Evolutionary conservation across 169 alveolate genomes (phyloP), one percentile per base, ranked within the genome.

Genomic region (Cryptosporidium parvum): DNA sequence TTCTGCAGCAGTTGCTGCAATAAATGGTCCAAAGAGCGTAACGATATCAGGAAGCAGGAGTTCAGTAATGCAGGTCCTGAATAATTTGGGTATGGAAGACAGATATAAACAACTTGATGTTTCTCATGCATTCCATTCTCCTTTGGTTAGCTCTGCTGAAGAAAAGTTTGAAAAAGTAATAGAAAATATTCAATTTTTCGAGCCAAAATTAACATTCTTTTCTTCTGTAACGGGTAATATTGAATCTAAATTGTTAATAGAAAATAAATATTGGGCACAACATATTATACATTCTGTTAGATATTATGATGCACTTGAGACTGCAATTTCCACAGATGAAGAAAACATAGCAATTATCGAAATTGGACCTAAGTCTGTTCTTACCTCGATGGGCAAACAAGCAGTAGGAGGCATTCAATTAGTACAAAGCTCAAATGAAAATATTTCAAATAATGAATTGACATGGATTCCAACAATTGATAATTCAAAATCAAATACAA

Each of bases 1-100:
- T 33, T 18, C 29, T 21, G 68, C 65, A 18, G 39, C 89, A 10
- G 4, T 80, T 14, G 89, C 89, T 39, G 89, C 89, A 9, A 31
- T 80, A 18, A 80, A 80, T 37, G 89, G 89, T 8, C 80, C 89
- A 42, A 80, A 65, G 21, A 80, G 89, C 21, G 31, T 80, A 6
- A 68, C 65, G 1, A 42, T 80, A 44, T 80, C 89, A 5, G 89
- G 89, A 9, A 59, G 23, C 44, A 45, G 23, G 7, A 21, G 4
- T 3, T 3, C 14, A 26, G 12, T 80, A 26, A 6, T 42, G 10
- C 18, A n/a, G 37, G 44, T 80, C 12, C 45, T 80, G 14, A 8
- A 65, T 23, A 45, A 14, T 12, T 21, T 80, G 8, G 75, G 65
- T 80, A 31, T 31, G 33, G 33, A 31, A 31, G 75, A 68, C 10